Conservation (phyloP, 2,329 filamentous ascomycete genomes). For the Camptophora hylomeconis region DNA sequence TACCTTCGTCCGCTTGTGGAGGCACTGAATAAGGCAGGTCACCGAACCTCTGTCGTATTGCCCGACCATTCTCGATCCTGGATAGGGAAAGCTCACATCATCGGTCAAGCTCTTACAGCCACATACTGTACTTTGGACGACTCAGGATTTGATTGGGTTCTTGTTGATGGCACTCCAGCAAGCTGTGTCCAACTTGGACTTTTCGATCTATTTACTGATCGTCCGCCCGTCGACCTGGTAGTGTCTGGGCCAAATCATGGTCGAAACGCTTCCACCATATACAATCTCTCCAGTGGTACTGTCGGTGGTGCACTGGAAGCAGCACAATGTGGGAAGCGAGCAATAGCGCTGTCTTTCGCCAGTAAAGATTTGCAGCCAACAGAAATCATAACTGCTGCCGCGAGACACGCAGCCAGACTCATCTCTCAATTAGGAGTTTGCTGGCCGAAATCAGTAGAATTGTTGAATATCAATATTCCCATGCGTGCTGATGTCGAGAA, state of each 20-base stretch:
- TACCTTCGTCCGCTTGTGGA: too few relatives aligned
- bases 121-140: too few relatives aligned
- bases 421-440: too few relatives aligned
- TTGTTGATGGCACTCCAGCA: conserved; percentile 67
- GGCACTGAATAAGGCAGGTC: too few relatives aligned
- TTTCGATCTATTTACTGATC: conserved; percentile 61
- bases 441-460: too few relatives aligned
- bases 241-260: conserved; percentile 71
- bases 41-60: conserved; percentile 79
- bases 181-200: conserved; percentile 69
- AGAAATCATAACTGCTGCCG: too few relatives aligned
- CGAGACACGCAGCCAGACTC: too few relatives aligned
- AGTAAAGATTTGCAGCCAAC: too few relatives aligned
- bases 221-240: conserved; percentile 60
- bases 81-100: conserved; percentile 95
- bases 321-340: conserved; percentile 51
- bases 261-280: conserved; percentile 65
- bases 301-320: conserved; percentile 64
- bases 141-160: conserved; percentile 80
- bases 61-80: conserved; percentile 84
- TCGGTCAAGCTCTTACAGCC: conserved; percentile 72
- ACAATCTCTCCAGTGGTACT: conserved; percentile 63
- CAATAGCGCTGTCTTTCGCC: conserved; percentile 79
- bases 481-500: too few relatives aligned
- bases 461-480: too few relatives aligned